Evolutionary conservation across 2,329 filamentous ascomycete genomes (phyloP).

Genomic region (Plectosphaerella cucumerina): DNA sequence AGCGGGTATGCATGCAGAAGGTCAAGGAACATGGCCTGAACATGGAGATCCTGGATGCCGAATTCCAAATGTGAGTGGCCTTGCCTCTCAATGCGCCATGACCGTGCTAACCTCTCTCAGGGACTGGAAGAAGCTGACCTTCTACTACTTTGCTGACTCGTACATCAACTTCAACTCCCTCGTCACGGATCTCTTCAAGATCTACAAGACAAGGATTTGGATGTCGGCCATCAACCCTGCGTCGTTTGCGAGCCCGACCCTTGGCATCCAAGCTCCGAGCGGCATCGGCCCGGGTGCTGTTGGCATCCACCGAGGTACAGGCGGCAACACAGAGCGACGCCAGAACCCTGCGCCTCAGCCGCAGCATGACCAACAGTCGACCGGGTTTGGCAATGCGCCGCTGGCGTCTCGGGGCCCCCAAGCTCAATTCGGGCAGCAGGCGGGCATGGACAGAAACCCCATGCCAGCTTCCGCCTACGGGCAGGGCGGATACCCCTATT

Average conservation of each 20-base stretch:
- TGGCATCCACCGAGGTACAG: conserved; percentile 42
- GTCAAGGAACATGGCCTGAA: conserved; percentile 90
- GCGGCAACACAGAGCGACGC: conserved; percentile 41
- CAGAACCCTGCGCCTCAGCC: conserved; percentile 25
- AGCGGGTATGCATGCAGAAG: conserved; percentile 94
- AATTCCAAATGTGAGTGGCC: conserved; percentile 90
- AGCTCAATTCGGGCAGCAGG: conserved; percentile 35
- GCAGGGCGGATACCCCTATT: conserved; percentile 30
- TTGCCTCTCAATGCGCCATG: no score
- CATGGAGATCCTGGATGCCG: conserved; percentile 98
- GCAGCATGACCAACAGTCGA: conserved; percentile 32
- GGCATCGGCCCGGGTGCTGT: conserved; percentile 63
- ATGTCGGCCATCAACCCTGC: conserved; percentile 99
- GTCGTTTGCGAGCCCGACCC: conserved; percentile 78
- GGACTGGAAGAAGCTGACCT: conserved; percentile 98
- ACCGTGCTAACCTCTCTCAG: conserved; percentile 37
- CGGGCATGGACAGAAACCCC: conserved; percentile 34
- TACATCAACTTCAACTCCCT: conserved; percentile 99
- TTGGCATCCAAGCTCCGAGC: conserved; percentile 67
- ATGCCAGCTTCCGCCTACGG: conserved; percentile 31
- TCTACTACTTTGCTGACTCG: conserved; percentile 96
- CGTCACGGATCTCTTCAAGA: conserved; percentile 96
- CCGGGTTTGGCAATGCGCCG: conserved; percentile 29
- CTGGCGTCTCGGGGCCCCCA: conserved; percentile 37
- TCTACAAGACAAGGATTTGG: conserved; percentile 99